These are phyloP conservation scores for Stephania japonica DNA, from an alignment of 164 flowering plant species.

Conservation along the genomic window DNA sequence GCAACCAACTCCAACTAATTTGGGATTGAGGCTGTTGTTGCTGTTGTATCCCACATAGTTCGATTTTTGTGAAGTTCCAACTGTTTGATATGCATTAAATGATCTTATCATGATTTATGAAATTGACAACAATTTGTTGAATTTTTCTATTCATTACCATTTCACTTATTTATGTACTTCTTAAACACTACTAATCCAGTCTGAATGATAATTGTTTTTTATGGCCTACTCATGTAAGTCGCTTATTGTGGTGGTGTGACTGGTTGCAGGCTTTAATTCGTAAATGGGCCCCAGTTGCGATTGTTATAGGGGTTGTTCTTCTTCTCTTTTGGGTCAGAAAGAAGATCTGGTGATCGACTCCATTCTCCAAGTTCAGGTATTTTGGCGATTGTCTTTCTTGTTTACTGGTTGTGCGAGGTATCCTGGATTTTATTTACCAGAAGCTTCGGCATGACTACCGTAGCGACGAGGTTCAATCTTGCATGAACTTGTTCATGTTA, in stretches of 20 bases:
- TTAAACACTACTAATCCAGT: too few species aligned
- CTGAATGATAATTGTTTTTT: neutral
- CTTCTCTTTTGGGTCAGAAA: slow-evolving; percentile 63
- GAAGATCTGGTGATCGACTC: slow-evolving; percentile 45
- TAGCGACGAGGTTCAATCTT: too few species aligned
- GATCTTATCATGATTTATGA: too few species aligned
- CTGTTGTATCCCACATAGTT: too few species aligned
- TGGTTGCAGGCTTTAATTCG: slow-evolving; percentile 55
- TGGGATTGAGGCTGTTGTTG: too few species aligned
- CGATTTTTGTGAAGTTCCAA: too few species aligned
- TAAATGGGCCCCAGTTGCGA: slow-evolving; percentile 86
- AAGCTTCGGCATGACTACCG: neutral
- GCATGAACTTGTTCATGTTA: too few species aligned
- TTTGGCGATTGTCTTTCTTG: neutral
- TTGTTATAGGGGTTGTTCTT: slow-evolving; percentile 68
- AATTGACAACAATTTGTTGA: too few species aligned
- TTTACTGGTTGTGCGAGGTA: neutral
- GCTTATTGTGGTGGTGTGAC: neutral
- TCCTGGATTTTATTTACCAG: neutral
- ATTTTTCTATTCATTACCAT: neutral
- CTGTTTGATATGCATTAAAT: too few species aligned
- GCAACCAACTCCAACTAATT: too few species aligned
- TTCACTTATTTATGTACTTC: neutral
- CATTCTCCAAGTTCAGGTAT: neutral
- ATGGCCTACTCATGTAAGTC: neutral